phyloP scores from a whole-genome alignment of 2,329 filamentous ascomycete genomes.

The Beauveria sp. region DNA sequence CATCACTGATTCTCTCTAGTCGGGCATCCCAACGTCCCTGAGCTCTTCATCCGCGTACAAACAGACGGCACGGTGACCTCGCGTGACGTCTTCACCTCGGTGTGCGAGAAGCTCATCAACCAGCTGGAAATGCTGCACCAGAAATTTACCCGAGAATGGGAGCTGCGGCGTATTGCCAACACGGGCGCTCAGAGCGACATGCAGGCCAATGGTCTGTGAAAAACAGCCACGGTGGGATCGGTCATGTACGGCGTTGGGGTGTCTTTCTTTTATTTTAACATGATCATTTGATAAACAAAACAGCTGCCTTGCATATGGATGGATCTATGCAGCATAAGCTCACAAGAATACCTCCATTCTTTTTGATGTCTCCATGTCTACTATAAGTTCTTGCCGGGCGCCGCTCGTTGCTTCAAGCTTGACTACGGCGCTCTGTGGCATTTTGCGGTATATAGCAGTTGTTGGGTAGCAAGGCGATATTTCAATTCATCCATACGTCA shows the following conservation, averaged over 20 bases:
- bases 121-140: conserved; percentile 73
- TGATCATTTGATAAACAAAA: conserved; percentile 7
- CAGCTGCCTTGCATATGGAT: not conserved
- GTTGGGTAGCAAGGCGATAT: not conserved
- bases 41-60: conserved; percentile 70
- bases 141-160: conserved; percentile 89
- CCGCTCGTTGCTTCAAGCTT: not conserved
- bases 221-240: not conserved
- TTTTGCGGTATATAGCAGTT: not conserved
- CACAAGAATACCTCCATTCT: not conserved
- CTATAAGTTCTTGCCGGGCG: not conserved
- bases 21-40: conserved; percentile 52
- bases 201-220: conserved; percentile 28
- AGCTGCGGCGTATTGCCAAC: conserved; percentile 76
- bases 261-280: conserved; percentile 15
- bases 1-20: conserved; percentile 29
- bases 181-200: conserved; percentile 49
- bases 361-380: not conserved
- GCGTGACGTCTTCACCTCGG: conserved; percentile 77
- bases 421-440: not conserved
- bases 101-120: conserved; percentile 74
- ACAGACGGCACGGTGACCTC: conserved; percentile 84
- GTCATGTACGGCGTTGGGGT: conserved; percentile 13
- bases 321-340: not conserved
- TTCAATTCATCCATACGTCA: not conserved